A percentile compares a stretch with the other conserved stretches of the same genome.
phyloP scores from a whole-genome alignment of 345 rosid genomes.

The Cardiospermum halicacabum region DNA sequence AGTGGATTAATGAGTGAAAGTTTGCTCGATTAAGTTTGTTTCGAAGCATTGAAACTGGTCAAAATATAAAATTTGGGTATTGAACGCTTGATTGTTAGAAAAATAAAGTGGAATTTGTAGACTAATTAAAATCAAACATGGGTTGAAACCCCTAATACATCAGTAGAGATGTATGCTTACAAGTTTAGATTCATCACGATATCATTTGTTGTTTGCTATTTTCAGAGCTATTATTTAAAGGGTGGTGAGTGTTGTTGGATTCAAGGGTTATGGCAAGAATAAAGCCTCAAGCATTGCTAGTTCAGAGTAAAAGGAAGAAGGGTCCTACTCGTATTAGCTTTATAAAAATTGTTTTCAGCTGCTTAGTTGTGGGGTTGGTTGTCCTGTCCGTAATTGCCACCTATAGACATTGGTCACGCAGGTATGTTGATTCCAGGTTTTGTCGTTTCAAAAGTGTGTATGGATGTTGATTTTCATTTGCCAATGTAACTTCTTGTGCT shows the following conservation, averaged over 20 bases:
- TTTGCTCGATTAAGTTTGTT: background rate
- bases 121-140: background rate
- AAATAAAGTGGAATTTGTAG: background rate
- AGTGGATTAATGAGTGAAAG: background rate
- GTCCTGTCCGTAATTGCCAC: conserved; percentile 44
- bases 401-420: conserved; percentile 59
- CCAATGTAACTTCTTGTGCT: background rate
- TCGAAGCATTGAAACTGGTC: background rate
- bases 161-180: background rate
- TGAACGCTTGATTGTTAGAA: background rate
- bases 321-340: conserved; percentile 56
- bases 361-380: conserved; percentile 41
- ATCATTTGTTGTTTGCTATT: background rate
- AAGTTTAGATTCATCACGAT: background rate
- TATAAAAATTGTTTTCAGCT: conserved; percentile 46
- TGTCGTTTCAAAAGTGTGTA: background rate
- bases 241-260: background rate
- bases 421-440: conserved; percentile 31
- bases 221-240: conserved; percentile 11
- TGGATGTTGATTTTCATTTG: conserved; percentile 8
- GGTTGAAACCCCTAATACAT: background rate
- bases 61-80: background rate
- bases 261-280: conserved; percentile 61
- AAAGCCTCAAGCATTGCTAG: conserved; percentile 72
- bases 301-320: conserved; percentile 84